These are phyloP conservation scores for Trichoderma guizhouense DNA, from an alignment of 2,329 filamentous ascomycete species.

Conservation along the genomic window DNA sequence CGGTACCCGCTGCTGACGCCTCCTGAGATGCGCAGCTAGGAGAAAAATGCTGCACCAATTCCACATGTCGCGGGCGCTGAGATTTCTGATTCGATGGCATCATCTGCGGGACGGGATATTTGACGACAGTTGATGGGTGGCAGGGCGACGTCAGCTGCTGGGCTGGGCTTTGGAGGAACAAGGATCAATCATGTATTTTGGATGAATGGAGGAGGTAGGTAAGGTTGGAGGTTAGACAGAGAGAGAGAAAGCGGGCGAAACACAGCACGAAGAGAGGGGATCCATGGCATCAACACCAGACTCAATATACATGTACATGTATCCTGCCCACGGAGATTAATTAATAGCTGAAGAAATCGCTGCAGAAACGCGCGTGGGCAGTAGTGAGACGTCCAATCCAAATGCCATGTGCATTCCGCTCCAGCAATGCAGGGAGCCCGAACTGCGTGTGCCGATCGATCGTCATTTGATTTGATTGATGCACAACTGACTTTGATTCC, in stretches of 20 bases:
- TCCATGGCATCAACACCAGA: not conserved
- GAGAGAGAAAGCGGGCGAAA: not conserved
- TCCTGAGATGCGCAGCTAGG: slow-evolving; percentile 14
- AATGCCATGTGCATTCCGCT: slow-evolving; percentile 10
- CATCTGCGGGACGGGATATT: slow-evolving; percentile 1
- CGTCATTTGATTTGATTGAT: not conserved
- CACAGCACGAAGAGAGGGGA: not conserved
- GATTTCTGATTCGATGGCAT: slow-evolving; percentile 14
- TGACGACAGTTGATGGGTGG: not conserved
- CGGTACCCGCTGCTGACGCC: slow-evolving; percentile 15
- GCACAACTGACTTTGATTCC: not conserved
- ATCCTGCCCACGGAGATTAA: too few relatives aligned
- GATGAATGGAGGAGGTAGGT: not conserved
- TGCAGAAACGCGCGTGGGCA: not conserved
- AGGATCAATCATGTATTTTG: not conserved
- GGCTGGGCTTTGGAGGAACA: not conserved
- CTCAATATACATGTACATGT: not conserved
- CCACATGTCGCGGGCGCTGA: not conserved
- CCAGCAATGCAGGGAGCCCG: slow-evolving; percentile 8
- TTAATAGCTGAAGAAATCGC: not conserved
- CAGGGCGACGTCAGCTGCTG: slow-evolving; percentile 15
- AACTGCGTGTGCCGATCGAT: slow-evolving; percentile 6
- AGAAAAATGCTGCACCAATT: not conserved
- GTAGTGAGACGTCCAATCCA: not conserved
- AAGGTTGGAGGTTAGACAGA: not conserved